Evolutionary conservation across 768 basidiomycete species (phyloP).

Genomic region (Mycena chlorophos): DNA sequence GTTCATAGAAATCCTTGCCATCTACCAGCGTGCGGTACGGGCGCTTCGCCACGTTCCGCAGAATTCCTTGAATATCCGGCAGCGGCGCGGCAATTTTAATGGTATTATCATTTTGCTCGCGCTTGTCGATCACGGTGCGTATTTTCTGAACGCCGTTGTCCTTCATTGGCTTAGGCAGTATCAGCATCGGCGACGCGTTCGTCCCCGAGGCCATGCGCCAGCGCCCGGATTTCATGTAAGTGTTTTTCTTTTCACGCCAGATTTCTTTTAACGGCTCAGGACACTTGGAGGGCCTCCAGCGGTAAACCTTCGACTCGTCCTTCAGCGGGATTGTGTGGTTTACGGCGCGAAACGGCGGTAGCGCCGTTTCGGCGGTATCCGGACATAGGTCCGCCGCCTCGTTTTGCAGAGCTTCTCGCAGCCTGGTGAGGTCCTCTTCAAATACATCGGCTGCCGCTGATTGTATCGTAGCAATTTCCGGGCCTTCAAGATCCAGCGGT

Average conservation of each 20-base stretch:
- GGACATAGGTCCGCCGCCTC: constrained; percentile 23
- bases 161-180: constrained; percentile 27
- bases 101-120: constrained; percentile 34
- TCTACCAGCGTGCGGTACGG: constrained; percentile 32
- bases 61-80: constrained; percentile 24
- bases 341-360: constrained; percentile 29
- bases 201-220: constrained; percentile 26
- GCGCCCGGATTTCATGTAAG: constrained; percentile 30
- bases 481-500: constrained; percentile 14
- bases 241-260: constrained; percentile 31
- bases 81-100: constrained; percentile 22
- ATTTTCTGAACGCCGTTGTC: constrained; percentile 19
- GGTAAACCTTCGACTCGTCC: constrained; percentile 28
- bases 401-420: constrained; percentile 11
- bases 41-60: constrained; percentile 25
- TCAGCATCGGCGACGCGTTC: constrained; percentile 35
- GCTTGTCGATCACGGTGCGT: constrained; percentile 30
- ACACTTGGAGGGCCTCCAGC: constrained; percentile 32
- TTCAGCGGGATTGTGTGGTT: constrained; percentile 37
- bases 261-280: constrained; percentile 29
- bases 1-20: constrained; percentile 43
- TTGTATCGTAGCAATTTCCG: constrained; percentile 1
- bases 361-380: constrained; percentile 13
- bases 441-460: constrained; percentile 9
- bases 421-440: constrained; percentile 3